A percentile compares a stretch with the other conserved stretches of the same genome.
These are phyloP conservation scores for Myxozyma lipomycoides DNA, from an alignment of 805 yeast species.

Conservation along the genomic window DNA sequence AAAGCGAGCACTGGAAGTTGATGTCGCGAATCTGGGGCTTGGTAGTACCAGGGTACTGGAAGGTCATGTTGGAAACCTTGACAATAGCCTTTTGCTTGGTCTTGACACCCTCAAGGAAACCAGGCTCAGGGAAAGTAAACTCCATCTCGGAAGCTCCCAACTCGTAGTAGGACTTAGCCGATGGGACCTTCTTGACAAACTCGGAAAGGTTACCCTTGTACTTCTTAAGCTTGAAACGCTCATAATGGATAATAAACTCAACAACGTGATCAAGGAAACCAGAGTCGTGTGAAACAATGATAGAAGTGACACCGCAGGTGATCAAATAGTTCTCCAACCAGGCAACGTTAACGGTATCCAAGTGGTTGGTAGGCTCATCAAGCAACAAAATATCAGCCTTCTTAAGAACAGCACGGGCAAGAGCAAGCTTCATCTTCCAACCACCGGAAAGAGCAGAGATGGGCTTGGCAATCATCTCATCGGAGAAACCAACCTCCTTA, in stretches of 20 bases:
- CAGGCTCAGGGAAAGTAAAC: constrained; percentile 99
- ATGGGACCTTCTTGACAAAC: constrained; percentile 97
- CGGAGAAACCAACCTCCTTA: constrained; percentile 87
- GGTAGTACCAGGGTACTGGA: constrained; percentile 99
- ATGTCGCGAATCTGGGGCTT: constrained; percentile 91
- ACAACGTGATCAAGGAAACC: constrained; percentile 97
- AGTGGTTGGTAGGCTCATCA: constrained; percentile 99
- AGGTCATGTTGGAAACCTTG: constrained; percentile 92
- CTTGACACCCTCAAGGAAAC: constrained; percentile 99
- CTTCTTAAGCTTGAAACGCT: constrained; percentile 98
- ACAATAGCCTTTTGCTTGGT: constrained; percentile 99
- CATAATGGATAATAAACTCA: constrained; percentile 99
- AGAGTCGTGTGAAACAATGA: constrained; percentile 98
- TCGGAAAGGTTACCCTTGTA: constrained; percentile 99
- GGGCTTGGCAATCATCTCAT: constrained; percentile 90
- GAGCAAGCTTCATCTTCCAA: constrained; percentile 99
- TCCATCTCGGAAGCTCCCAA: constrained; percentile 96
- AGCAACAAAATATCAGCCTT: constrained; percentile 95
- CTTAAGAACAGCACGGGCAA: constrained; percentile 98
- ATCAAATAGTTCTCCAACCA: constrained; percentile 99
- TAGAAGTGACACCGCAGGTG: constrained; percentile 98
- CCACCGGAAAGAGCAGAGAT: constrained; percentile 98
- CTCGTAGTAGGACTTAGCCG: constrained; percentile 98
- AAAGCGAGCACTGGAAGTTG: constrained; percentile 97
- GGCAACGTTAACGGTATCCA: constrained; percentile 99